Evolutionary conservation across 352 stramenopile genomes (phyloP).

Genomic region (Globisporangium paddicum): DNA sequence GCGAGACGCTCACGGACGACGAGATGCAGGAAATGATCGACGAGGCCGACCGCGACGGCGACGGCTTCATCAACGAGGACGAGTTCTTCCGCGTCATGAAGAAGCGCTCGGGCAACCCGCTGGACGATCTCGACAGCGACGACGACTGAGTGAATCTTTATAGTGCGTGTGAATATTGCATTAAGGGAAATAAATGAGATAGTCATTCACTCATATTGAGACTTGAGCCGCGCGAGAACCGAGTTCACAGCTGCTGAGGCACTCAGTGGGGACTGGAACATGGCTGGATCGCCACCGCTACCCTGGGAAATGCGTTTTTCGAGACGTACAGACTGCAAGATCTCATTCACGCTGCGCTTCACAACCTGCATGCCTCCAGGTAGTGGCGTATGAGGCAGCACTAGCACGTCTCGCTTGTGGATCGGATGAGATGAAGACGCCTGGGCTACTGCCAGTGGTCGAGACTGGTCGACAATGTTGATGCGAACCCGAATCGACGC

Average conservation of each 20-base stretch:
- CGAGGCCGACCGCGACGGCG: slow-evolving; percentile 91
- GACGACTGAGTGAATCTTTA: slow-evolving; percentile 60
- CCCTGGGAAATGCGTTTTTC: slow-evolving; percentile 34
- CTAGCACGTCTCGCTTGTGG: neutral
- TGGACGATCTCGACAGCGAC: slow-evolving; percentile 90
- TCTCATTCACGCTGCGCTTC: slow-evolving; percentile 74
- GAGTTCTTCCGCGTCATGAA: slow-evolving; percentile 96
- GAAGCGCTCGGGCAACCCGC: slow-evolving; percentile 90
- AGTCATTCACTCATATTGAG: neutral
- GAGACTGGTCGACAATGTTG: slow-evolving; percentile 23
- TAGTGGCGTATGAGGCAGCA: neutral
- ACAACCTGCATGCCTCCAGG: slow-evolving; percentile 22
- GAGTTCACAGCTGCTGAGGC: slow-evolving; percentile 16
- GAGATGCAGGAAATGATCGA: slow-evolving; percentile 95
- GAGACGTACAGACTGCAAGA: slow-evolving; percentile 44
- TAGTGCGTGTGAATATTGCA: neutral
- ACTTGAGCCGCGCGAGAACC: slow-evolving; percentile 25
- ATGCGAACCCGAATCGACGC: slow-evolving; percentile 39
- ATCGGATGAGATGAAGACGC: neutral
- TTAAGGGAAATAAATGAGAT: neutral
- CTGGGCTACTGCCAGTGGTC: neutral
- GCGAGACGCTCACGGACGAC: slow-evolving; percentile 64
- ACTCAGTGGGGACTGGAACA: neutral
- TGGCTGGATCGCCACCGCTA: slow-evolving; percentile 10
- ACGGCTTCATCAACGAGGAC: slow-evolving; percentile 93